Evolutionary conservation across 1,139 yeast genomes (phyloP).

Genomic region (Hemisphaericaspora lyxosophila): DNA sequence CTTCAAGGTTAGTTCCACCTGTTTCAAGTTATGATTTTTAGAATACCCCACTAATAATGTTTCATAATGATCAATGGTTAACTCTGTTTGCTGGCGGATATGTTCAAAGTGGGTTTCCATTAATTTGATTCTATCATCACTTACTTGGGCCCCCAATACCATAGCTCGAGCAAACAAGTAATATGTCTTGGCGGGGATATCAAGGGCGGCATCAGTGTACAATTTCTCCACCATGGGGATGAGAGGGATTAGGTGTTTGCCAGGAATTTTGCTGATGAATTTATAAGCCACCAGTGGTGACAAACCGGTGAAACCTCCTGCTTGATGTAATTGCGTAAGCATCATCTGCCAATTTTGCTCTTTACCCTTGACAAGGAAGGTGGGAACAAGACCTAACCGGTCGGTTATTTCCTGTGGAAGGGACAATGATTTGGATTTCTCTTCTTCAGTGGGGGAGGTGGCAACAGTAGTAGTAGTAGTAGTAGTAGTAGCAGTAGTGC

Average conservation of each 20-base stretch:
- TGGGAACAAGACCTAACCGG: slow-evolving; percentile 49
- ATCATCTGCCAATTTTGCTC: slow-evolving; percentile 59
- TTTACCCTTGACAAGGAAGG: slow-evolving; percentile 43
- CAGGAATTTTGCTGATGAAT: slow-evolving; percentile 49
- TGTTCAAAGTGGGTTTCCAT: slow-evolving; percentile 26
- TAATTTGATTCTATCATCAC: slow-evolving; percentile 21
- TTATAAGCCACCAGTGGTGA: slow-evolving; percentile 34
- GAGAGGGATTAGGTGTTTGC: slow-evolving; percentile 29
- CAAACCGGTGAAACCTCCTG: slow-evolving; percentile 44
- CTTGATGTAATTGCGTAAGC: slow-evolving; percentile 40
- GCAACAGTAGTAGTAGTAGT: too few relatives aligned
- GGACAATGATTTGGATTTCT: slow-evolving; percentile 9
- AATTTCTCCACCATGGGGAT: slow-evolving; percentile 34
- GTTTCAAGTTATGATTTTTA: slow-evolving; percentile 29
- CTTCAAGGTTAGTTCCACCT: slow-evolving; percentile 37
- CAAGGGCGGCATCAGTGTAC: slow-evolving; percentile 35
- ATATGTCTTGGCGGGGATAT: slow-evolving; percentile 35
- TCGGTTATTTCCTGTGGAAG: slow-evolving; percentile 46
- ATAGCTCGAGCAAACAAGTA: slow-evolving; percentile 47
- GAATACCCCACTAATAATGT: slow-evolving; percentile 44
- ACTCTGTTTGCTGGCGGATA: slow-evolving; percentile 16
- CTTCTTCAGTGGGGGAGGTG: neutral
- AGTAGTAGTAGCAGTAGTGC: neutral
- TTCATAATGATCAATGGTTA: slow-evolving; percentile 20
- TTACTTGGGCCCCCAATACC: slow-evolving; percentile 24